Base-by-base conservation (phyloP, 2,329 filamentous ascomycete genomes). In the Monilinia fructigena region DNA sequence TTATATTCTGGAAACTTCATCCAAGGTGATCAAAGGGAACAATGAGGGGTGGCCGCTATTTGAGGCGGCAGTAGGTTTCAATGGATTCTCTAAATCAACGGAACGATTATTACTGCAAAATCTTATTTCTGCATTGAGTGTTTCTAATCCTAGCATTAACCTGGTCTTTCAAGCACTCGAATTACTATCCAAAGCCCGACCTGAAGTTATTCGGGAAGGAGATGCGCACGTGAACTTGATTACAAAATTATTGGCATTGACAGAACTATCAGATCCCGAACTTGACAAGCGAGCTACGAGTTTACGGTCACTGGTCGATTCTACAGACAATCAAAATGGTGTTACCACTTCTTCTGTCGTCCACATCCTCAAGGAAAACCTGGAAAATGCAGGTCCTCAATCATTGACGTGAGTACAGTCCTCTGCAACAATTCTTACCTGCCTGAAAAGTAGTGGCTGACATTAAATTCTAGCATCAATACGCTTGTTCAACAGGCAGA, bases 281-380 rank as follows among this genome's bases (percentile, higher is more conserved):
- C 63, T 74, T 35, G 69, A 68, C 10, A 68, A 70, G 5, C 69
- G 71, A 31, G 71, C 69, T 20, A 68, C 65, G 20, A 66, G 59
- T 53, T 61, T 88, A 28, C 82, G 79, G 16, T 74, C 78, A 0
- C 74, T 83, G 1, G 72, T 88, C 18, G 82, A 85, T 20, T 71
- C 70, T 18, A 50, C 47, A 54, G 63, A 60, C 14, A 55, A 52
- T 5, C n/a, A 66, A 31, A 54, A 48, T 18, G 66, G 54, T 20
- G 26, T 60, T 16, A 50, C 66, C 8, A 55, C 66, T 54, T 76
- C 80, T 1, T 81, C 83, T 3, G 75, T 84, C 20, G 72, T 83
- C 31, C 78, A 77, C 8, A 82, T 88, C 8, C 81, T 88, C 10
- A 82, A 85, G 66, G 78, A 80, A 23, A 86, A 86, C 56, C 78